These are phyloP conservation scores for Thalassiosira exigua DNA, from an alignment of 352 stramenopile species.

Conservation along the genomic window DNA sequence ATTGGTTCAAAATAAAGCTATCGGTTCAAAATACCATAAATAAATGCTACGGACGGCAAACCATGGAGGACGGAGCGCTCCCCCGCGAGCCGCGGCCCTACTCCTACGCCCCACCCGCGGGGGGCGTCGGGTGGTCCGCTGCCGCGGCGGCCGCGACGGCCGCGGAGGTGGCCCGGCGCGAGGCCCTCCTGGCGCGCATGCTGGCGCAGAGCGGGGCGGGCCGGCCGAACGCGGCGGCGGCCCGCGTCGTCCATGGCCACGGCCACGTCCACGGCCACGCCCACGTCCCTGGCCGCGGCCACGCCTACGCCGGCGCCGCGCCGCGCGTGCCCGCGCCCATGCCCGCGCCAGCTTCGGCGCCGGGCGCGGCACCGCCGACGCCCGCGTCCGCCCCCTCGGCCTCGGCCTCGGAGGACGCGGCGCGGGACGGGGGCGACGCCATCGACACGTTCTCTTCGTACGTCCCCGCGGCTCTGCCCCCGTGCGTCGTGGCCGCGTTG, in stretches of 20 bases:
- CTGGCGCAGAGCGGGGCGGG: background rate
- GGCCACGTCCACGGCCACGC: background rate
- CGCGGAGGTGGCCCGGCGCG: no score
- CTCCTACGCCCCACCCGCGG: background rate
- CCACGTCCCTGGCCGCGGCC: background rate
- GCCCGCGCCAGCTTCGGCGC: no score
- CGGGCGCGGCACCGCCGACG: background rate
- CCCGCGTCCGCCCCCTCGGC: background rate
- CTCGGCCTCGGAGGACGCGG: constrained; percentile 41
- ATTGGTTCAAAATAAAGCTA: no score
- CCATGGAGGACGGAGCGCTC: no score
- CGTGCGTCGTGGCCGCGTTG: constrained; percentile 30
- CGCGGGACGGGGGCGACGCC: constrained; percentile 30
- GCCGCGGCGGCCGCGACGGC: background rate
- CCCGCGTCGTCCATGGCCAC: background rate
- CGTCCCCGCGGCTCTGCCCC: constrained; percentile 45
- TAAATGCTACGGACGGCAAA: no score
- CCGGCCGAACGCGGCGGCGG: background rate
- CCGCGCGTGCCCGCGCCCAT: no score
- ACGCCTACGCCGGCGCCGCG: background rate
- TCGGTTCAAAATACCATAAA: no score
- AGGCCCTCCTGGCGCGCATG: background rate
- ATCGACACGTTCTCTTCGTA: constrained; percentile 65
- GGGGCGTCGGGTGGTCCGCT: background rate
- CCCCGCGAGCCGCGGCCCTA: background rate